Evolutionary conservation across 139 green algal genomes (phyloP).

Genomic region (Eudorina sp.): DNA sequence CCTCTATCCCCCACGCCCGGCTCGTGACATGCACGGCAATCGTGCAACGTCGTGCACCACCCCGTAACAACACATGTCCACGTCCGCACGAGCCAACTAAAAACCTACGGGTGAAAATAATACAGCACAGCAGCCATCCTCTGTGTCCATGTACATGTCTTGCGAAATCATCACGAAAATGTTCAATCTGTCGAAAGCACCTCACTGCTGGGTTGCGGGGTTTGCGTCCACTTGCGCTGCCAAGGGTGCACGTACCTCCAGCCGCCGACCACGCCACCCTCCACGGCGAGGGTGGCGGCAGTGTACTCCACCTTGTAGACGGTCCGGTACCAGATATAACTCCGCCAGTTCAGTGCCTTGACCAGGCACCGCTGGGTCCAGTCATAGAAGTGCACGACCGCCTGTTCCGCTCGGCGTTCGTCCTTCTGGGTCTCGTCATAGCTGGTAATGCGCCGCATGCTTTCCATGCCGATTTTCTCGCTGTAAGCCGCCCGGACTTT

Average conservation of each 20-base stretch:
- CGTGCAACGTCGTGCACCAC: too few species aligned
- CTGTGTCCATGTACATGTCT: too few species aligned
- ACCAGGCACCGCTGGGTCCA: not conserved
- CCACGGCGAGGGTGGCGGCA: not conserved
- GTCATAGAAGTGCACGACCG: slow-evolving; percentile 19
- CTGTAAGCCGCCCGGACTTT: not conserved
- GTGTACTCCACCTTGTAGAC: slow-evolving; percentile 17
- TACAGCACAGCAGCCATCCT: too few species aligned
- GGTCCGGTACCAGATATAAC: slow-evolving; percentile 3
- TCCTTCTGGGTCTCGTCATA: slow-evolving; percentile 21
- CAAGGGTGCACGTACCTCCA: slow-evolving; percentile 13
- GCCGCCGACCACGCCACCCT: slow-evolving; percentile 16
- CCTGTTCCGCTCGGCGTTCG: slow-evolving; percentile 6
- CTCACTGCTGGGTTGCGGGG: slow-evolving; percentile 6
- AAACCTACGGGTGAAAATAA: too few species aligned
- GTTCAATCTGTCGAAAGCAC: too few species aligned
- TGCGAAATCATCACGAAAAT: too few species aligned
- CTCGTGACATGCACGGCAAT: too few species aligned
- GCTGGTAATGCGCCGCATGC: not conserved
- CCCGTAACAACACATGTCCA: too few species aligned
- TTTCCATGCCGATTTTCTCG: not conserved
- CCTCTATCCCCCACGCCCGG: too few species aligned
- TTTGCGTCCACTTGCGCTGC: not conserved
- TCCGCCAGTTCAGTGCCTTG: not conserved
- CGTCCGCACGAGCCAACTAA: too few species aligned